Evolutionary conservation across 495 filamentous ascomycete species (phyloP).

Genomic region (Corynascus novoguineensis): DNA sequence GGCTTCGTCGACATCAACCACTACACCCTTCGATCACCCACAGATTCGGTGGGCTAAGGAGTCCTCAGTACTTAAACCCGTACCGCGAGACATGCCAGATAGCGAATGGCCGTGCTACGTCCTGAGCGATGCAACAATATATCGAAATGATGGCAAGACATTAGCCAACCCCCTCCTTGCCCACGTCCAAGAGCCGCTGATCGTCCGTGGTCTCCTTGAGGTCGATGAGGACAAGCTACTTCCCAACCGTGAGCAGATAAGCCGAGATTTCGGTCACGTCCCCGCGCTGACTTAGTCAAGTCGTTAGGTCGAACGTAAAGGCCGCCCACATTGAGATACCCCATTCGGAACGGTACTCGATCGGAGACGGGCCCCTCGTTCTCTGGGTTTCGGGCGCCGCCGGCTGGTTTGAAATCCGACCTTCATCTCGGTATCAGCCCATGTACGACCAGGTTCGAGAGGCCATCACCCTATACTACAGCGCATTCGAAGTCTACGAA

Average conservation of each 20-base stretch:
- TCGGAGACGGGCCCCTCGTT: slow-evolving; percentile 58
- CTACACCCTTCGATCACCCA: slow-evolving; percentile 23
- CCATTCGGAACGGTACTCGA: slow-evolving; percentile 60
- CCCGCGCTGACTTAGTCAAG: slow-evolving; percentile 22
- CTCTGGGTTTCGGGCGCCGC: slow-evolving; percentile 72
- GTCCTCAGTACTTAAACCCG: slow-evolving; percentile 30
- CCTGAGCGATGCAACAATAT: slow-evolving; percentile 43
- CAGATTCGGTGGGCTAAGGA: slow-evolving; percentile 32
- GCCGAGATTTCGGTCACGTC: background rate
- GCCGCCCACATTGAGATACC: slow-evolving; percentile 57
- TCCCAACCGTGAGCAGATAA: slow-evolving; percentile 5
- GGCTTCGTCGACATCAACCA: slow-evolving; percentile 28
- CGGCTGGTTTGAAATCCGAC: slow-evolving; percentile 73
- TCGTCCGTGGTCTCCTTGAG: slow-evolving; percentile 41
- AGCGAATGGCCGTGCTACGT: slow-evolving; percentile 41
- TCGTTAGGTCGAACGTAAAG: slow-evolving; percentile 40
- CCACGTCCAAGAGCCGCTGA: slow-evolving; percentile 37
- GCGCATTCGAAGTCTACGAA: slow-evolving; percentile 42
- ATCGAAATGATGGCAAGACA: slow-evolving; percentile 33
- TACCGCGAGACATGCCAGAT: slow-evolving; percentile 11
- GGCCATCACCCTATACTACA: slow-evolving; percentile 66
- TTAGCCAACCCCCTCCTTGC: slow-evolving; percentile 41
- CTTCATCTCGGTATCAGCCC: slow-evolving; percentile 53
- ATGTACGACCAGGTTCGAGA: slow-evolving; percentile 63
- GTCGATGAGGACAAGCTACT: slow-evolving; percentile 25